Evolutionary conservation across 371 early-diverging fungal species (phyloP).

Genomic region (Batrachochytrium dendrobatidis): DNA sequence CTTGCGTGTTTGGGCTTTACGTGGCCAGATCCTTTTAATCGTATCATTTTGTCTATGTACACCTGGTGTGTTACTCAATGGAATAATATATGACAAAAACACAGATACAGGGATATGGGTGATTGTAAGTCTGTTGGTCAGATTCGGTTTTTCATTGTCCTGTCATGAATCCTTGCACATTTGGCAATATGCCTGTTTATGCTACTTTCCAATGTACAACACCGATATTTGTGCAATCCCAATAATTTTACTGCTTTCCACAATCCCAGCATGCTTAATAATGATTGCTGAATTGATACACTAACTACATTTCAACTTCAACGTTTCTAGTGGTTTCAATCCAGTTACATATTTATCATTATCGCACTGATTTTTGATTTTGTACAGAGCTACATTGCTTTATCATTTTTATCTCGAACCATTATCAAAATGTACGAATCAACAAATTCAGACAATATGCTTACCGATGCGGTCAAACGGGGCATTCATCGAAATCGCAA

Average conservation of each 20-base stretch:
- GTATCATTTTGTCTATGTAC: background rate
- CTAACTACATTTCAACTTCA: no score
- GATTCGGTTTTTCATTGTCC: background rate
- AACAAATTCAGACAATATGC: background rate
- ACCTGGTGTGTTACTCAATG: background rate
- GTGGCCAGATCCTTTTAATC: background rate
- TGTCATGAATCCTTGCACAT: background rate
- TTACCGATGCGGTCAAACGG: background rate
- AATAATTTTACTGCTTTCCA: no score
- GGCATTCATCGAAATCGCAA: background rate
- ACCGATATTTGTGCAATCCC: no score
- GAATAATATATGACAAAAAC: background rate
- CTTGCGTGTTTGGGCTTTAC: background rate
- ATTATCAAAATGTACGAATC: background rate
- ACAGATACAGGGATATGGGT: background rate
- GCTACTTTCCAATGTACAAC: no score
- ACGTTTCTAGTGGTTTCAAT: background rate
- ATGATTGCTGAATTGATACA: no score
- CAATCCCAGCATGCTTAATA: no score
- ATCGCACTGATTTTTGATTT: background rate
- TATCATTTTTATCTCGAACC: background rate
- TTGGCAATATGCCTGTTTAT: no score
- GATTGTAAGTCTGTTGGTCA: background rate
- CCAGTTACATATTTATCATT: background rate
- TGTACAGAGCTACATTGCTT: background rate